phyloP scores from a whole-genome alignment of 1,284 basidiomycete genomes.

The Schizopora paradoxa region DNA sequence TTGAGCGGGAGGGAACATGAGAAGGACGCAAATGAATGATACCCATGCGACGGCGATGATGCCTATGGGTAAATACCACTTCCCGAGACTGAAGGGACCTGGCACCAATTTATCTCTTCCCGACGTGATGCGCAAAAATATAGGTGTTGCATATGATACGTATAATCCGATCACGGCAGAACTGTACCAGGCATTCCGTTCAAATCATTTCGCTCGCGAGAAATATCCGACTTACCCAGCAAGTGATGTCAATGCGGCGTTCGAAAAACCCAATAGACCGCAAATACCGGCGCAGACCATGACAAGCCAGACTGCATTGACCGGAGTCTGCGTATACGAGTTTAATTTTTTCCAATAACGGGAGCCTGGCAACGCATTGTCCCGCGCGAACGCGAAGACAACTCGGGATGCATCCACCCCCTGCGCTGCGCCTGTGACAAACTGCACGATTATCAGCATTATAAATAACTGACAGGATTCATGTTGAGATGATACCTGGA shows the following conservation, averaged over 20 bases:
- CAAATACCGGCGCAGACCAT: constrained; percentile 51
- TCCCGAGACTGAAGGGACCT: constrained; percentile 56
- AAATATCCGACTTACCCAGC: constrained; percentile 46
- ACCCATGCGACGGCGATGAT: constrained; percentile 61
- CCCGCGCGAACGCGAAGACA: constrained; percentile 68
- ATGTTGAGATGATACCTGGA: constrained; percentile 42
- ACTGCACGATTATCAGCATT: constrained; percentile 33
- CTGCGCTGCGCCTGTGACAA: constrained; percentile 70
- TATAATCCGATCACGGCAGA: constrained; percentile 68
- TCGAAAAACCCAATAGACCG: constrained; percentile 62
- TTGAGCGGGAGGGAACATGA: constrained; percentile 53
- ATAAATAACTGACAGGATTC: background rate
- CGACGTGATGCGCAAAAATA: constrained; percentile 64
- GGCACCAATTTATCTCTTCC: constrained; percentile 51
- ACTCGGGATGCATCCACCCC: constrained; percentile 70
- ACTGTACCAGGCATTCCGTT: constrained; percentile 29
- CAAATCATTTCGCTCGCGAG: background rate
- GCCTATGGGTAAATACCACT: constrained; percentile 56
- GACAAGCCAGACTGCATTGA: constrained; percentile 73
- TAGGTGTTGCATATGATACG: constrained; percentile 61
- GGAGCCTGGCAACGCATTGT: constrained; percentile 68
- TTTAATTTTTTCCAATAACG: constrained; percentile 62
- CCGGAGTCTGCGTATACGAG: constrained; percentile 54
- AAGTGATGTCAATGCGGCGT: constrained; percentile 55
- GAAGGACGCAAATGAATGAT: constrained; percentile 51